Conservation (phyloP, 2,329 filamentous ascomycete genomes). For the Pseudogymnoascus sp. region DNA sequence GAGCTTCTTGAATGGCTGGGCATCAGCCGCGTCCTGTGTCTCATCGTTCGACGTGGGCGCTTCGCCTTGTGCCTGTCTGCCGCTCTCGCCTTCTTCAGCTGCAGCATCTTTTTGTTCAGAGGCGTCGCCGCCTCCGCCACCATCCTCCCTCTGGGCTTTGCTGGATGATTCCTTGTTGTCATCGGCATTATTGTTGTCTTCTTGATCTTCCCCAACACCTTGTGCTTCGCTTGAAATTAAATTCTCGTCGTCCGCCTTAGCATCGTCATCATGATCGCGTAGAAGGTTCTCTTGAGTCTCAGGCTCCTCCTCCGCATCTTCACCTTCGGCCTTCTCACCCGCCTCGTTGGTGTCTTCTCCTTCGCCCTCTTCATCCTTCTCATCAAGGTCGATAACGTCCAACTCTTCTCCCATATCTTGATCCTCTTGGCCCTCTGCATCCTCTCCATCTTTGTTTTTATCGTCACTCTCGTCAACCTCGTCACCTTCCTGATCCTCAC, state of each 20-base stretch:
- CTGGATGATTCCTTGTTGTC: conserved; percentile 52
- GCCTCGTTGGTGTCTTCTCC: conserved; percentile 43
- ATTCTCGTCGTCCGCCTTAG: conserved; percentile 51
- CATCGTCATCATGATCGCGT: conserved; percentile 37
- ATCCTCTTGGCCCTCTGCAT: conserved; percentile 33
- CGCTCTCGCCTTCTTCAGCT: conserved; percentile 54
- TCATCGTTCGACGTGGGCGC: conserved; percentile 30
- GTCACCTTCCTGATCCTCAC: conserved; percentile 26
- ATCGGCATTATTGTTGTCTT: conserved; percentile 52
- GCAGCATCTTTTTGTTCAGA: conserved; percentile 56
- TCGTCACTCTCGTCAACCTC: conserved; percentile 36
- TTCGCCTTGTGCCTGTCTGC: conserved; percentile 36
- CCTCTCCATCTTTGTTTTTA: conserved; percentile 35
- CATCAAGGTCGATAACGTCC: conserved; percentile 27
- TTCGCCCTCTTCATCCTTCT: conserved; percentile 23
- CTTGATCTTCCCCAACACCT: conserved; percentile 57
- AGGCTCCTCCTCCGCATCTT: conserved; percentile 44
- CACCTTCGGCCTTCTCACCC: conserved; percentile 40
- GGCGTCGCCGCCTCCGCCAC: conserved; percentile 56
- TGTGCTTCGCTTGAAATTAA: conserved; percentile 56
- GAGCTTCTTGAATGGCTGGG: conserved; percentile 84
- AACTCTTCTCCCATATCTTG: conserved; percentile 30
- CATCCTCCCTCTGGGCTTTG: conserved; percentile 58
- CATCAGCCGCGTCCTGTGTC: conserved; percentile 36
- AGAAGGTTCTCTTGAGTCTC: conserved; percentile 39